Percentiles rank a stretch among this genome's conserved stretches.
Conservation (phyloP, 1,284 basidiomycete genomes). For the Schizopora paradoxa region DNA sequence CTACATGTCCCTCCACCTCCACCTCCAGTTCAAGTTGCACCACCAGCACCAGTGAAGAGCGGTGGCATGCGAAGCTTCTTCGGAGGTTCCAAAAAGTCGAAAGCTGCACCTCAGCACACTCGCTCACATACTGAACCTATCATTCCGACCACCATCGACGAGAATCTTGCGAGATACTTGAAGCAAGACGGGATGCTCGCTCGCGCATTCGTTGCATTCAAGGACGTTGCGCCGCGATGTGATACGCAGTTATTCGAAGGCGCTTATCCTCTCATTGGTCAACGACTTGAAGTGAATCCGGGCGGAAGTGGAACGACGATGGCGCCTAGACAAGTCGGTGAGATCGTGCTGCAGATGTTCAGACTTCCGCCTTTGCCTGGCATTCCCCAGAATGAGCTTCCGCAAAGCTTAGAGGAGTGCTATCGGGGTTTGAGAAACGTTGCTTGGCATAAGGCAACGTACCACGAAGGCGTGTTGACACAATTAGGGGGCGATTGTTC, state of each 20-base stretch:
- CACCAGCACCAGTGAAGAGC: constrained; percentile 43
- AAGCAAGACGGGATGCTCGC: constrained; percentile 77
- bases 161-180: constrained; percentile 79
- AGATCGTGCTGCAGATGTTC: constrained; percentile 84
- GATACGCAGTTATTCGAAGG: constrained; percentile 82
- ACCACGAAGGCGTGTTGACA: constrained; percentile 90
- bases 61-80: constrained; percentile 74
- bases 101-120: constrained; percentile 27
- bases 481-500: constrained; percentile 94
- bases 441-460: constrained; percentile 88
- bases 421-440: constrained; percentile 83
- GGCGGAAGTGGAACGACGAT: constrained; percentile 39
- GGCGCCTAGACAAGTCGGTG: constrained; percentile 62
- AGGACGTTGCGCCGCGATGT: constrained; percentile 75
- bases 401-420: constrained; percentile 90
- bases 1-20: constrained; percentile 42
- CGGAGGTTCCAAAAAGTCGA: constrained; percentile 71
- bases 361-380: constrained; percentile 84
- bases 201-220: constrained; percentile 80
- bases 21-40: constrained; percentile 39
- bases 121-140: constrained; percentile 13
- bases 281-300: constrained; percentile 46
- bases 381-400: constrained; percentile 71
- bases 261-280: constrained; percentile 76
- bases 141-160: constrained; percentile 26